Evolutionary conservation across 805 yeast genomes (phyloP), one percentile per base, ranked within the genome.

Genomic region (Zygosaccharomyces siamensis): DNA sequence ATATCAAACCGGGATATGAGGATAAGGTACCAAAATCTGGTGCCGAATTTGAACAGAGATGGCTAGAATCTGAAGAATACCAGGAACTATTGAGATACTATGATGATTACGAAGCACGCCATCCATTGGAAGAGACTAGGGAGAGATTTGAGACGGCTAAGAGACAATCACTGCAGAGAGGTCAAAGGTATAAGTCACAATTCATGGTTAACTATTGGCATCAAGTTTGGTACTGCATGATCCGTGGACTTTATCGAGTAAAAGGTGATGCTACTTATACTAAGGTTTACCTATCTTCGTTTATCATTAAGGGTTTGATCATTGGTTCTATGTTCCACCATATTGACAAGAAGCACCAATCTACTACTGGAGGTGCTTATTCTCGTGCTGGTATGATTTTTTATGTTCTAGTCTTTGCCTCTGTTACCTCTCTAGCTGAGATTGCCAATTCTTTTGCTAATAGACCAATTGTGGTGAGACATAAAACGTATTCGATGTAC

Each of bases 371-470:
- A 7, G 83, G 84, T 46, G 77, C 83, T 39, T 81, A 77, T 61
- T 75, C 80, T 50, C 74, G 86, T 68, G 81, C 83, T 65, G 85
- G 85, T 61, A 66, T 78, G 35, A 66, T 83, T 64, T 83, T 81
- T 67, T 80, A 79, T 60, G 77, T 82, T 33, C 72, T 80, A 42
- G 69, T 83, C 47, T 81, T 76, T 56, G 81, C 78, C 63, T 80
- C 83, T 39, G 73, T 81, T 56, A 75, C 83, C 46, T 75, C 83
- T 8, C 66, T 81, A 50, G 81, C 84, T 57, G 87, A 81, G 67
- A 78, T 82, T 50, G 73, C 82, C 58, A 64, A 76, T 7, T 68
- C 81, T 48, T 83, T 79, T 57, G 78, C 78, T 50, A 77, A 77
- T 48, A 78, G 85, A 68, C 80, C 84, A 26, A 80, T 82, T 56